Conservation (phyloP, 371 early-diverging fungal genomes). For the Apophysomyces trapeziformis region DNA sequence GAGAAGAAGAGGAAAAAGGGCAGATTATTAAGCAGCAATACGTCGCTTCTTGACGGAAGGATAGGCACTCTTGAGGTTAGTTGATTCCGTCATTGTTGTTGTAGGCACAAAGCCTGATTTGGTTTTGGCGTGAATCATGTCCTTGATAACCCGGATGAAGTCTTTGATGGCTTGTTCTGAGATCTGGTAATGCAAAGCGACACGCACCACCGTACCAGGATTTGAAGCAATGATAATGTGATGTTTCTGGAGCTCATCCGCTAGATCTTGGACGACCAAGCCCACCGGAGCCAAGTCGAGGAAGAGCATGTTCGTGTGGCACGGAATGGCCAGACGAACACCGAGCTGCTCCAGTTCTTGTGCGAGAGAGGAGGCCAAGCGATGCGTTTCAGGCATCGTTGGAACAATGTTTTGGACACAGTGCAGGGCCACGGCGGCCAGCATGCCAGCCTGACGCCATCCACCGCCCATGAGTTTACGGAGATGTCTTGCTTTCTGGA, state of each 20-base stretch:
- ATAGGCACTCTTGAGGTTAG: neutral
- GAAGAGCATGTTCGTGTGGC: slow-evolving; percentile 93
- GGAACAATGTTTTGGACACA: slow-evolving; percentile 71
- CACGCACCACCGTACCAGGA: slow-evolving; percentile 46
- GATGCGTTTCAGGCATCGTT: slow-evolving; percentile 66
- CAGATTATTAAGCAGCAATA: neutral
- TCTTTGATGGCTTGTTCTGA: slow-evolving; percentile 54
- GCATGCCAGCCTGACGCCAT: slow-evolving; percentile 84
- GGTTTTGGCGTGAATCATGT: slow-evolving; percentile 19
- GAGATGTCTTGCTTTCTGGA: slow-evolving; percentile 77
- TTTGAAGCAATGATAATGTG: slow-evolving; percentile 58
- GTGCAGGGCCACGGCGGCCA: slow-evolving; percentile 76
- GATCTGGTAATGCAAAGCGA: slow-evolving; percentile 81
- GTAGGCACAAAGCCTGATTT: neutral
- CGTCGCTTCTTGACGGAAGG: slow-evolving; percentile 2
- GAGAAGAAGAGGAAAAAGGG: neutral
- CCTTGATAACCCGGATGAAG: slow-evolving; percentile 31
- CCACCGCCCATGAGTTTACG: slow-evolving; percentile 92
- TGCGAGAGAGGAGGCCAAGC: slow-evolving; percentile 63
- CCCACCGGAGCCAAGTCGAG: slow-evolving; percentile 54
- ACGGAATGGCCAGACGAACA: slow-evolving; percentile 58
- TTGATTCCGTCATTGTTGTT: neutral
- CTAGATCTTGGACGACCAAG: slow-evolving; percentile 52
- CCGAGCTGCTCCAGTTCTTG: slow-evolving; percentile 60
- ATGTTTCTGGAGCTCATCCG: slow-evolving; percentile 43